A percentile compares a stretch with the other conserved stretches of the same genome.
Evolutionary conservation across 768 basidiomycete genomes (phyloP).

Genomic region (Mycena floridula): DNA sequence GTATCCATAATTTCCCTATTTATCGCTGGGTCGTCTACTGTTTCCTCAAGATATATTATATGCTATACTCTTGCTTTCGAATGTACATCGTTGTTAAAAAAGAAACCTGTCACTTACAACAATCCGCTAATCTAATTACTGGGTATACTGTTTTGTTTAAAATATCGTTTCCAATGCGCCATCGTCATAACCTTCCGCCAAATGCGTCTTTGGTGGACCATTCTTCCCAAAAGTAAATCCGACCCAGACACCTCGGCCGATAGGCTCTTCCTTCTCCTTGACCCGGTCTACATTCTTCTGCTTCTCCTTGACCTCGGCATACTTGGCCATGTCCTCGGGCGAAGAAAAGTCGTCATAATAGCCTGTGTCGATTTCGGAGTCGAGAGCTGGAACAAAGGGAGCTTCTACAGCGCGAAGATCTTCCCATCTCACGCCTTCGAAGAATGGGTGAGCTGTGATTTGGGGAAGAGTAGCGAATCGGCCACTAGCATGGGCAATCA

Average conservation of each 20-base stretch:
- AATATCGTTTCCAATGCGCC: conserved; percentile 58
- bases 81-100: no score
- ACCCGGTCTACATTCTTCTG: conserved; percentile 90
- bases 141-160: no score
- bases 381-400: conserved; percentile 92
- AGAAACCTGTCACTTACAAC: no score
- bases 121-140: no score
- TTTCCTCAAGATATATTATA: no score
- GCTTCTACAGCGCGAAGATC: conserved; percentile 69
- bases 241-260: conserved; percentile 78
- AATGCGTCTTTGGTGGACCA: conserved; percentile 47
- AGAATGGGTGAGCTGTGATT: conserved; percentile 79
- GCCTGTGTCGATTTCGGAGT: conserved; percentile 91
- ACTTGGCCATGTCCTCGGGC: conserved; percentile 95
- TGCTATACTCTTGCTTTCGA: no score
- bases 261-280: conserved; percentile 77
- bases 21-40: no score
- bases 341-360: conserved; percentile 92
- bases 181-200: conserved; percentile 35
- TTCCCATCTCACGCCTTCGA: conserved; percentile 69
- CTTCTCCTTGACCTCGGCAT: conserved; percentile 97
- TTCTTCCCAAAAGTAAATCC: conserved; percentile 92
- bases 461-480: conserved; percentile 73
- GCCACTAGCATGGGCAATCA: conserved; percentile 82
- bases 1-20: no score